Percentiles rank a stretch among this genome's conserved stretches.
Evolutionary conservation across 2,329 filamentous ascomycete genomes (phyloP).

Genomic region (Ambrosiella cleistominuta): DNA sequence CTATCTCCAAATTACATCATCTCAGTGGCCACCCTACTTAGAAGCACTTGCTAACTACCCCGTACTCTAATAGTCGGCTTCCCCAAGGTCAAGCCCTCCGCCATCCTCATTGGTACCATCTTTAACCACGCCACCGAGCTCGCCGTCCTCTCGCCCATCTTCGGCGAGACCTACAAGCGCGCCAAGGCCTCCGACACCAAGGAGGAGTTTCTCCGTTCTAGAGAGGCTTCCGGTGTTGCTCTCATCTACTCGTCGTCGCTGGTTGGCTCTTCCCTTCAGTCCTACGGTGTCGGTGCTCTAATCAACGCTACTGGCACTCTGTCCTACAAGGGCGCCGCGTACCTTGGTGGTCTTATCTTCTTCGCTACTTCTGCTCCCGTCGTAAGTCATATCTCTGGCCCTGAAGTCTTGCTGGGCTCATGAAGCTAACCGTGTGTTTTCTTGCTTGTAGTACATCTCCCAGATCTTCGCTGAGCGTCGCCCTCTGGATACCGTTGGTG

Average conservation of each 20-base stretch:
- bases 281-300: constrained; percentile 75
- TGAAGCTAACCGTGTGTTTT: not conserved
- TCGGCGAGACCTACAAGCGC: constrained; percentile 86
- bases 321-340: constrained; percentile 92
- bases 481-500: constrained; percentile 73
- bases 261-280: constrained; percentile 72
- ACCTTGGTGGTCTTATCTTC: constrained; percentile 83
- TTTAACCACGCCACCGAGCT: constrained; percentile 91
- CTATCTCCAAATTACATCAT: not conserved
- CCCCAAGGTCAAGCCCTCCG: constrained; percentile 82
- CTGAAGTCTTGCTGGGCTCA: no score
- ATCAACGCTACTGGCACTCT: constrained; percentile 91
- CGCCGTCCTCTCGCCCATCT: constrained; percentile 72
- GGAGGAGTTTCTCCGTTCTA: constrained; percentile 89
- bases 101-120: constrained; percentile 85
- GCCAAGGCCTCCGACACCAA: constrained; percentile 83
- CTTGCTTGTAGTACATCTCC: constrained; percentile 51
- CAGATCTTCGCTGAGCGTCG: constrained; percentile 85
- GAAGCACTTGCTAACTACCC: not conserved
- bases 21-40: not conserved
- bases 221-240: constrained; percentile 76
- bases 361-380: constrained; percentile 73
- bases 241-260: constrained; percentile 82
- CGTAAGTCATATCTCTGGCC: constrained; percentile 33
- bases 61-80: constrained; percentile 24